phyloP scores from a whole-genome alignment of 2,329 filamentous ascomycete species.

The Aspergillus amoenus region DNA sequence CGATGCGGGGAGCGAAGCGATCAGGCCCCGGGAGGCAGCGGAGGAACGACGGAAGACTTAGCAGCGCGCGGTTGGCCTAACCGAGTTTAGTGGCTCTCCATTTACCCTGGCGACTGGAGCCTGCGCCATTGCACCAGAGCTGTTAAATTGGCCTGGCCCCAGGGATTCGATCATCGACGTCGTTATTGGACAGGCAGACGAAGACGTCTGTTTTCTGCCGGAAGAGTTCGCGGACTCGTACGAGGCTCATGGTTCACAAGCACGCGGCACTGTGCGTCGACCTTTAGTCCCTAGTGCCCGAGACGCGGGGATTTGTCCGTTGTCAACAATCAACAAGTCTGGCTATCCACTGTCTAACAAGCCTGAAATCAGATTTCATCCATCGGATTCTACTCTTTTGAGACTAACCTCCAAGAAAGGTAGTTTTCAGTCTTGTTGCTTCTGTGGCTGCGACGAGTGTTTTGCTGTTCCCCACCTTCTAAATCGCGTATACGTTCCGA shows the following conservation, averaged over 20 bases:
- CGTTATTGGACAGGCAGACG: background rate
- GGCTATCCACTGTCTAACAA: background rate
- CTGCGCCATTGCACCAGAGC: background rate
- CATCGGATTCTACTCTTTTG: background rate
- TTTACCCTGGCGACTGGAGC: background rate
- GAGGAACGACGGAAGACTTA: constrained; percentile 18
- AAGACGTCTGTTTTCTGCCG: background rate
- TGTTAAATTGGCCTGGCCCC: background rate
- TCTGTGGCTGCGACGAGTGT: background rate
- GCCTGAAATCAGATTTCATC: background rate
- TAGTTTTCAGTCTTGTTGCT: background rate
- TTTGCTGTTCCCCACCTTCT: constrained; percentile 2
- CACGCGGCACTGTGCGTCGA: background rate
- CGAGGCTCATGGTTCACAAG: background rate
- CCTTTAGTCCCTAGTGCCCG: background rate
- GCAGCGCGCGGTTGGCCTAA: background rate
- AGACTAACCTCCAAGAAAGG: background rate
- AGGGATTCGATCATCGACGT: background rate
- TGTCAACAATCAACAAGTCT: background rate
- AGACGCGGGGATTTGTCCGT: constrained; percentile 4
- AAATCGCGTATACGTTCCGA: constrained; percentile 11
- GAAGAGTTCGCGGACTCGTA: background rate
- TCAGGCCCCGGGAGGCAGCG: constrained; percentile 17
- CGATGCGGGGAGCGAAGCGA: constrained; percentile 6
- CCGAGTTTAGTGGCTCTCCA: background rate